Evolutionary conservation across 1,284 basidiomycete genomes (phyloP), one percentile per base, ranked within the genome.

Genomic region (Naganishia cerealis): DNA sequence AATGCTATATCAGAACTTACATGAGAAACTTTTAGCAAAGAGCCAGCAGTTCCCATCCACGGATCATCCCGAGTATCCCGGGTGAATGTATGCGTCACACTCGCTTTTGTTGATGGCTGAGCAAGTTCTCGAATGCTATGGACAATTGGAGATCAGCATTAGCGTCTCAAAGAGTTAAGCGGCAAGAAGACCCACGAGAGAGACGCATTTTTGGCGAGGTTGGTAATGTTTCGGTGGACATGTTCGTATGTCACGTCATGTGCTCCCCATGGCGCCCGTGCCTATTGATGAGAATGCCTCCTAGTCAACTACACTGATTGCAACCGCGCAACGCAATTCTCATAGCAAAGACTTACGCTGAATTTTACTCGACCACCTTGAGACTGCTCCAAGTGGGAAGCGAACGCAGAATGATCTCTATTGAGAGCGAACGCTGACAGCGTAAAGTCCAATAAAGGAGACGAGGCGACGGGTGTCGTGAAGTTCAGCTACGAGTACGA

Each of bases 241-340:
- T 87, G 87, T 76, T 95, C 91, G 73, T 94, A 95, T 6, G 87
- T 86, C 29, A 92, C 72, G 75, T 93, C 90, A 75, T 94, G 90
- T 52, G 83, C 79, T 1, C 90, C 77, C 78, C 90, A 72, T 73
- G 81, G 54, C 71, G 73, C 21, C 79, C 78, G 67, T 76, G 76
- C 65, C 77, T 80, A 76, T 75, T 85, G 91, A 0, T 85, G 79
- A 2, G 84, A 0, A 88, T 88, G 29, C 29, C 46, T 83, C 81
- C 56, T 93, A 84, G 46, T 85, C 81, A 7, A 84, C 36, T 77
- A 0, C 85, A 65, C 84, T 18, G 21, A 18, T 38, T 36, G 43
- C 42, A 9, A 16, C 33, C 3, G 10, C 18, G 26, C 8, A 33
- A 33, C 29, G 6, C 13, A 43, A 50, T 33, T 21, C 36, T 38